phyloP scores from a whole-genome alignment of 257 asterid genomes.

The Lycium barbarum region DNA sequence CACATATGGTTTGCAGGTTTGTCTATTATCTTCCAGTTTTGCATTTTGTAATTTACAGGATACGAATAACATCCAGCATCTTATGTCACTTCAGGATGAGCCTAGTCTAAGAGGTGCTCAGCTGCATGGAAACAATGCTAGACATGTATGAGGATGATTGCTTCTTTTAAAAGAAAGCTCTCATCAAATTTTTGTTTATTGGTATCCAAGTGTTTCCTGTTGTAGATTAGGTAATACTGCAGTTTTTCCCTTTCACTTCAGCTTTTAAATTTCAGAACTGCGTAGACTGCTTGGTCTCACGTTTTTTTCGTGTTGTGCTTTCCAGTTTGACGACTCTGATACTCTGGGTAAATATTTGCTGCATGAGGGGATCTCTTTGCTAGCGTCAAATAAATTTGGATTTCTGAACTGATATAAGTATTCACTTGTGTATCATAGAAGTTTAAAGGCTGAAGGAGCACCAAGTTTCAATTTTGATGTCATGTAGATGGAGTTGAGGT shows the following conservation, averaged over 20 bases:
- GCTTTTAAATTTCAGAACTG: slow-evolving; percentile 1
- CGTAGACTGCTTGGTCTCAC: neutral
- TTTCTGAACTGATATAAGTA: neutral
- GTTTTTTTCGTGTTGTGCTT: neutral
- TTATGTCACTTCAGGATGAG: slow-evolving; percentile 64
- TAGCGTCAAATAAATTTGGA: neutral
- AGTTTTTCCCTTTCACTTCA: neutral
- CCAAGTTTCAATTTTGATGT: neutral
- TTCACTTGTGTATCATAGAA: slow-evolving; percentile 1
- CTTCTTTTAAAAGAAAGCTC: neutral
- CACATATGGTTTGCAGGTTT: slow-evolving; percentile 76
- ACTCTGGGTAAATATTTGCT: neutral
- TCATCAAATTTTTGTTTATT: neutral
- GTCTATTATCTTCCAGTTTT: slow-evolving; percentile 31
- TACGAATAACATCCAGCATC: neutral
- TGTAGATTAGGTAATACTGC: slow-evolving; percentile 23
- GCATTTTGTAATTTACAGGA: slow-evolving; percentile 16
- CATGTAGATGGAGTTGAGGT: neutral
- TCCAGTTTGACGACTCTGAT: neutral
- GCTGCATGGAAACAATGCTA: slow-evolving; percentile 57
- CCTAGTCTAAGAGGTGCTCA: slow-evolving; percentile 66
- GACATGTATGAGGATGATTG: slow-evolving; percentile 55
- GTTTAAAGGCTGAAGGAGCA: slow-evolving; percentile 13
- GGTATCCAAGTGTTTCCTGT: slow-evolving; percentile 11
- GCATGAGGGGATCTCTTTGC: neutral